Base-by-base conservation (phyloP, 208 protist species). In the Trypanosoma vivax region DNA sequence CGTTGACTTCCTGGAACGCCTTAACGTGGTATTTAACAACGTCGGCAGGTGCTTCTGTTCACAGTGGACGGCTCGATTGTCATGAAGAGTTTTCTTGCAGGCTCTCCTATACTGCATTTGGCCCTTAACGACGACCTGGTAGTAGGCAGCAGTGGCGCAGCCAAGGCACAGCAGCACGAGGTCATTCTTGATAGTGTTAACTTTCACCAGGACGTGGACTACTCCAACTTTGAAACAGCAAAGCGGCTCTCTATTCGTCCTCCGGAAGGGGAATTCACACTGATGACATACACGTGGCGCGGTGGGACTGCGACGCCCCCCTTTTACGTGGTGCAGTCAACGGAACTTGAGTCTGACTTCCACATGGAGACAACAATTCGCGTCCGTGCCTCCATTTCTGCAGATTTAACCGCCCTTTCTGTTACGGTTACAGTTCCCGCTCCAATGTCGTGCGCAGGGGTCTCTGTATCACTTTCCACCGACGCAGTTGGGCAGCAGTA, bases 251-350 rank as follows among this genome's bases (percentile, higher is more conserved):
- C 65, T 5, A 73, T 97, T 51, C 50, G 73, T 6, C 86, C 88
- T 1, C 70, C 82, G 2, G 62, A 88, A 6, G 85, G 90, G 2
- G 88, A 94, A 39, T 96, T 94, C 50, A 76, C 78, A 6, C 67
- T 98, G 3, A 87, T 97, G 82, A 92, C 86, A 37, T 98, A 98
- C 76, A 75, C 75, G 34, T 59, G 88, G 37, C 54, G 71, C 30
- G 21, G 47, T 13, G 38, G 65, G 0, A 53, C 60, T 3, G 52
- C 43, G 27, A 25, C 37, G 23, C 50, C 76, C 37, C 88, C 87
- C 4, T 89, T 96, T 58, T 64, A 64, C 19, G 45, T 96, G 16
- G 41, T 60, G 4, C 76, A 86, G 14, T 79, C 74, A 2, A 14
- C 91, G 10, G 69, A 91, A 14, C 23, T 70, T 19, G 39, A 73